Evolutionary conservation across 2,329 filamentous ascomycete genomes (phyloP).

Genomic region (Gaeumannomyces tritici): DNA sequence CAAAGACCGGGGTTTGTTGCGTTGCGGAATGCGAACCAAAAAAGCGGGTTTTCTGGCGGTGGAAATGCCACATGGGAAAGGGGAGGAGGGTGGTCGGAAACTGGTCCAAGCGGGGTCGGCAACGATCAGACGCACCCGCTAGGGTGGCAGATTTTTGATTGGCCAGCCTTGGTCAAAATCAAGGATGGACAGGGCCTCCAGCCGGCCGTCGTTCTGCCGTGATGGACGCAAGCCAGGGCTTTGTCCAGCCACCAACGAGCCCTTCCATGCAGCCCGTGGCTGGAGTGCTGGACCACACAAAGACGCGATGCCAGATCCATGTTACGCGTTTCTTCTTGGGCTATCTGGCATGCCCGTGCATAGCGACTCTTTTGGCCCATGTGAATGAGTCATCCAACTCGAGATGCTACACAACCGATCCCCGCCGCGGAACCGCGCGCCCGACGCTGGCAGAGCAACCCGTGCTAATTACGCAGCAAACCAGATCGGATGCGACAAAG

Average conservation of each 20-base stretch:
- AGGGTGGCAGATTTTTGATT: conserved; percentile 8
- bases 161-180: conserved; percentile 2
- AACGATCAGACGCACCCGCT: background rate
- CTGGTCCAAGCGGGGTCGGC: background rate
- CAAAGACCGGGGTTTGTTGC: background rate
- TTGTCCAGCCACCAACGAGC: background rate
- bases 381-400: background rate
- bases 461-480: background rate
- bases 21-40: background rate
- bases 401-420: background rate
- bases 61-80: background rate
- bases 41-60: background rate
- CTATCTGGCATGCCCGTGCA: too few relatives aligned
- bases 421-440: background rate
- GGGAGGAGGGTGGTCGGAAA: background rate
- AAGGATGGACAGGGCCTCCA: background rate
- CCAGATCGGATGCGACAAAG: background rate
- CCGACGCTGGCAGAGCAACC: background rate
- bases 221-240: background rate
- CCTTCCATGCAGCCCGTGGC: too few relatives aligned
- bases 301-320: background rate
- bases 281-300: background rate
- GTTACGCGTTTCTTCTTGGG: background rate
- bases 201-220: background rate
- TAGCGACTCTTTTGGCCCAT: too few relatives aligned